Percentiles rank a stretch among this genome's conserved stretches.
phyloP scores from a whole-genome alignment of 2,329 filamentous ascomycete species.

The Fusarium praegraminearum region DNA sequence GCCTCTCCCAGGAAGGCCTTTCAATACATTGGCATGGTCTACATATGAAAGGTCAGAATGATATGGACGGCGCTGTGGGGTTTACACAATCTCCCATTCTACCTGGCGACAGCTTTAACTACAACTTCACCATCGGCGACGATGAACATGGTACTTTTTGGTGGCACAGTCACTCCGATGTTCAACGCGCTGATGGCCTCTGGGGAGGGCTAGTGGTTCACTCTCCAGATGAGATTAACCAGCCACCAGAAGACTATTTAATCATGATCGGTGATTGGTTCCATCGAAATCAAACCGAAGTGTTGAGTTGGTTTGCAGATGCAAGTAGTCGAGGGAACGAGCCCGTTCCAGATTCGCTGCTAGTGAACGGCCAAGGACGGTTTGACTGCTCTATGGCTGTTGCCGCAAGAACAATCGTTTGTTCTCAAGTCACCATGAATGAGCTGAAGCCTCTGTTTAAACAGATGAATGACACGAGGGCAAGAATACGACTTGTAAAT shows the following conservation, averaged over 20 bases:
- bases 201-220: slow-evolving; percentile 6
- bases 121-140: neutral
- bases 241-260: neutral
- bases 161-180: slow-evolving; percentile 15
- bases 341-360: slow-evolving; percentile 9
- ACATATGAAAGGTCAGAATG: neutral
- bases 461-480: rapidly evolving
- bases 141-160: slow-evolving; percentile 9
- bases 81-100: neutral
- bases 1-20: neutral
- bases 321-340: slow-evolving; percentile 16
- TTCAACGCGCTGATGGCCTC: slow-evolving; percentile 5
- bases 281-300: neutral
- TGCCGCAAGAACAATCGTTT: neutral
- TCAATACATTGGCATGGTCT: slow-evolving; percentile 20
- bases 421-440: neutral
- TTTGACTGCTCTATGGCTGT: slow-evolving; percentile 17
- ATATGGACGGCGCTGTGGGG: slow-evolving; percentile 12
- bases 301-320: slow-evolving; percentile 9
- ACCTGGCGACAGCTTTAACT: rapidly evolving
- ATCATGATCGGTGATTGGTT: slow-evolving; percentile 12
- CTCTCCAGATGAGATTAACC: rapidly evolving
- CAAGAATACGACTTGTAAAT: slow-evolving; percentile 1
- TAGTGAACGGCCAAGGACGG: neutral
- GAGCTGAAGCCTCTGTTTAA: neutral